Evolutionary conservation across 73 alveolate genomes (phyloP), one percentile per base, ranked within the genome.

Genomic region (Blepharisma stoltei): DNA sequence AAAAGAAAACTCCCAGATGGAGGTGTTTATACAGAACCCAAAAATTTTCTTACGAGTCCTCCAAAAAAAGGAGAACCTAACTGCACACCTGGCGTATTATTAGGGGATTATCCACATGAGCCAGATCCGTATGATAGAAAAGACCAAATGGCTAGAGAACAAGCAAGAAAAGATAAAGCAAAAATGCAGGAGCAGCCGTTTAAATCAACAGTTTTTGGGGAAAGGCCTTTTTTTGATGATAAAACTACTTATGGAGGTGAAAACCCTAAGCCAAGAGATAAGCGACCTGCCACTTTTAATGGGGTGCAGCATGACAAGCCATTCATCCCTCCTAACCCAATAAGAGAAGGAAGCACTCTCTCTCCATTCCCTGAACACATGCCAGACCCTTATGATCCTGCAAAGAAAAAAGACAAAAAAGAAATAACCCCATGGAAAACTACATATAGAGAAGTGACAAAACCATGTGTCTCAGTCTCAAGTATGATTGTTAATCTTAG

Each of bases 11-110:
- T 70, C 5, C 81, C 85, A 4, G 91, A 87, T 37, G 91, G 91
- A 6, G 68, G 55, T 43, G 91, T 87, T 4, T 52, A 55, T n/a
- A 78, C 80, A 7, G 95, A 78, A 23, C 95, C 91, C 6, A 78
- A 79, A 23, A 87, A 87, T 76, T 83, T 87, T 80, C 76, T 83
- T 54, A 87, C 95, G 11, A 77, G 76, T 50, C 91, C 91, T 0
- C 83, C 87, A 8, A 87, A 87, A 83, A 47, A 71, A 68, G 95
- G 95, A 47, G 23, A 37, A 38, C 78, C 78, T 8, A 37, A 14
- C 18, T 41, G 55, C 6, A 52, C 84, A 1, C 46, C 46, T 27
- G 78, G 79, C 1, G 44, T 52, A 20, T 67, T 77, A 6, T 45
- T 77, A 32, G 21, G 54, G 20, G 75, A 77, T 27, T 54, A 43